phyloP scores from a whole-genome alignment of 495 filamentous ascomycete genomes.

The Aspergillus cristatus region DNA sequence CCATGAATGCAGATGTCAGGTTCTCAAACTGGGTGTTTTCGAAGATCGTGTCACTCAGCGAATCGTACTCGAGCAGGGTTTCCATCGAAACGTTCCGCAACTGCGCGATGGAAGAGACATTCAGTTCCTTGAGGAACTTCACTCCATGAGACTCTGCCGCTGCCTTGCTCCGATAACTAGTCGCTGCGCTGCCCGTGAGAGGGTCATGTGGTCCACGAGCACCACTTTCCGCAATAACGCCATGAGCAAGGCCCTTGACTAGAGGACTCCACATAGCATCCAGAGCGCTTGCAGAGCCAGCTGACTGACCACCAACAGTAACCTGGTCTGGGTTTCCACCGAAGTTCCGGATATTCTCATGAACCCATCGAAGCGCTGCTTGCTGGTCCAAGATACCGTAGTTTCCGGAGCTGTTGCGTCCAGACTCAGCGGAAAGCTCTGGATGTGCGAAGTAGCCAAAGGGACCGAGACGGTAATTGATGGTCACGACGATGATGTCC shows the following conservation, averaged over 20 bases:
- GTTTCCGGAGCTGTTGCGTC: conserved; percentile 24
- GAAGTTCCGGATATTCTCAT: conserved; percentile 35
- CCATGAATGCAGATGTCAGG: conserved; percentile 5
- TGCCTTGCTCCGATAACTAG: conserved; percentile 6
- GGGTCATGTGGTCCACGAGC: conserved; percentile 9
- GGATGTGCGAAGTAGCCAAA: conserved; percentile 29
- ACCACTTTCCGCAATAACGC: conserved; percentile 13
- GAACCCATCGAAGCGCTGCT: conserved; percentile 35
- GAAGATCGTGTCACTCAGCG: conserved; percentile 3
- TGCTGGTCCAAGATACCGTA: conserved; percentile 32
- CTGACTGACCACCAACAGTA: conserved; percentile 36
- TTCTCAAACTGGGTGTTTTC: conserved; percentile 8
- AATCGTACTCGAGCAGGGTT: conserved; percentile 2
- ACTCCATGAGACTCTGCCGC: conserved; percentile 9
- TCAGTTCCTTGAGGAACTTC: conserved; percentile 4
- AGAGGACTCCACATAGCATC: conserved; percentile 10
- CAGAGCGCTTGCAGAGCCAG: conserved; percentile 36
- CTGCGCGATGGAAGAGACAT: conserved; percentile 3
- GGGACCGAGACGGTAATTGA: conserved; percentile 21
- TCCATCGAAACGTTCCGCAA: conserved; percentile 4
- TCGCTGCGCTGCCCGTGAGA: conserved; percentile 6
- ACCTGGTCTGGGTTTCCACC: conserved; percentile 34
- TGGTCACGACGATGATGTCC: conserved; percentile 13
- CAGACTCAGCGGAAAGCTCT: conserved; percentile 10
- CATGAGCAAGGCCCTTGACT: conserved; percentile 1